Evolutionary conservation across 768 basidiomycete genomes (phyloP).

Genomic region (Pulveroboletus sp.): DNA sequence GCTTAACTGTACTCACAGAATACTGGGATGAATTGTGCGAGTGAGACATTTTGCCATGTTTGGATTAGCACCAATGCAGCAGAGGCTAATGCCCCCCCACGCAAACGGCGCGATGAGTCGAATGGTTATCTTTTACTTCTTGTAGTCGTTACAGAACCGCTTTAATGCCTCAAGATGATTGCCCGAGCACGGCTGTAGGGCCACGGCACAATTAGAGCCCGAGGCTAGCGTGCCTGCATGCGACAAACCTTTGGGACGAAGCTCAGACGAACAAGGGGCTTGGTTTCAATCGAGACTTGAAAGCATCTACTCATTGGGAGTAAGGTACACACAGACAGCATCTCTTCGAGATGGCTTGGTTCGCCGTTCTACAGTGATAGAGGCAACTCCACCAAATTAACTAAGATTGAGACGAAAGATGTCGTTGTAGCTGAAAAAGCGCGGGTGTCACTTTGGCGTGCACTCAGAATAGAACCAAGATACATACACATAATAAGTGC

Average conservation of each 20-base stretch:
- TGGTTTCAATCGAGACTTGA: neutral
- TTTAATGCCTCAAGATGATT: neutral
- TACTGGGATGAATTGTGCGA: constrained; percentile 15
- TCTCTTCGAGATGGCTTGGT: constrained; percentile 17
- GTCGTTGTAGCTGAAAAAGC: constrained; percentile 64
- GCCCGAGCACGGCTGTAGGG: neutral
- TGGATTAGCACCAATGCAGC: neutral
- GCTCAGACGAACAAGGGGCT: neutral
- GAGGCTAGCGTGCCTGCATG: neutral
- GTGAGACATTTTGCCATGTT: neutral
- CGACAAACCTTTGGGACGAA: neutral
- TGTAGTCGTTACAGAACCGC: neutral
- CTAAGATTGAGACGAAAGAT: constrained; percentile 90
- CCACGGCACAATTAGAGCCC: neutral
- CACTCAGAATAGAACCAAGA: neutral
- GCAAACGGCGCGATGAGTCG: neutral
- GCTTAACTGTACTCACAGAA: constrained; percentile 3
- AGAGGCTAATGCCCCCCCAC: neutral
- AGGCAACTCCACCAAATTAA: constrained; percentile 11
- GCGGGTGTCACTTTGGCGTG: constrained; percentile 6
- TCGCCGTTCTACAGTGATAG: constrained; percentile 3
- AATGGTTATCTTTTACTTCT: neutral
- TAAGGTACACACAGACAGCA: constrained; percentile 11
- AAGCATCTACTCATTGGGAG: constrained; percentile 7
- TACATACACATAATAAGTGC: constrained; percentile 82